Conservation (phyloP, 1,284 basidiomycete genomes). For the Meripilus lineatus region DNA sequence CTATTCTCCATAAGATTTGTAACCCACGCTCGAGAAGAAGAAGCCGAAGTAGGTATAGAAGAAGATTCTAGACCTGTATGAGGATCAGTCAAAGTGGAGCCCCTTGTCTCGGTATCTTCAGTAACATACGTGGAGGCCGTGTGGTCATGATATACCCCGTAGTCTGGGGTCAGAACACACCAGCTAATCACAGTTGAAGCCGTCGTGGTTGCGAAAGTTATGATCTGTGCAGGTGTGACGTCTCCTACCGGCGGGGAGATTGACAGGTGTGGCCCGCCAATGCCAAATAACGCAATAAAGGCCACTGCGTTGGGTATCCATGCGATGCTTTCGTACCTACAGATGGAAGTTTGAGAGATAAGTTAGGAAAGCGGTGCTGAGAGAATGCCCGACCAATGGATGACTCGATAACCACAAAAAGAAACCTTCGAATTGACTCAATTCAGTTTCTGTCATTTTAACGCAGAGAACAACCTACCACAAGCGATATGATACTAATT, state of each 20-base stretch:
- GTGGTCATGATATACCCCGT: slow-evolving; percentile 51
- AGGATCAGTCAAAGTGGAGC: too few relatives aligned
- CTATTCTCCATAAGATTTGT: neutral
- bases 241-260: slow-evolving; percentile 21
- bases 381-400: slow-evolving; percentile 41
- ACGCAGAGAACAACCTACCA: slow-evolving; percentile 24
- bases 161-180: slow-evolving; percentile 55
- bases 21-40: slow-evolving; percentile 47
- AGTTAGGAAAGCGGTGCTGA: neutral
- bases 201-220: slow-evolving; percentile 26
- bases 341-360: neutral
- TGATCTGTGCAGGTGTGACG: slow-evolving; percentile 17
- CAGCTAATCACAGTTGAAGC: slow-evolving; percentile 50
- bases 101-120: too few relatives aligned
- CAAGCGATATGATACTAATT: slow-evolving; percentile 64
- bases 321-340: slow-evolving; percentile 51
- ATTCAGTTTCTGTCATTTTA: neutral
- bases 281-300: slow-evolving; percentile 61
- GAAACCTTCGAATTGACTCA: slow-evolving; percentile 30
- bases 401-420: slow-evolving; percentile 59
- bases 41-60: slow-evolving; percentile 64
- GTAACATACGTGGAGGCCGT: slow-evolving; percentile 40
- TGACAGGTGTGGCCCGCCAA: slow-evolving; percentile 47
- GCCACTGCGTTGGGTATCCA: slow-evolving; percentile 68
- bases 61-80: slow-evolving; percentile 47